Conservation (phyloP, 1,284 basidiomycete species). For the Tausonia pullulans region DNA sequence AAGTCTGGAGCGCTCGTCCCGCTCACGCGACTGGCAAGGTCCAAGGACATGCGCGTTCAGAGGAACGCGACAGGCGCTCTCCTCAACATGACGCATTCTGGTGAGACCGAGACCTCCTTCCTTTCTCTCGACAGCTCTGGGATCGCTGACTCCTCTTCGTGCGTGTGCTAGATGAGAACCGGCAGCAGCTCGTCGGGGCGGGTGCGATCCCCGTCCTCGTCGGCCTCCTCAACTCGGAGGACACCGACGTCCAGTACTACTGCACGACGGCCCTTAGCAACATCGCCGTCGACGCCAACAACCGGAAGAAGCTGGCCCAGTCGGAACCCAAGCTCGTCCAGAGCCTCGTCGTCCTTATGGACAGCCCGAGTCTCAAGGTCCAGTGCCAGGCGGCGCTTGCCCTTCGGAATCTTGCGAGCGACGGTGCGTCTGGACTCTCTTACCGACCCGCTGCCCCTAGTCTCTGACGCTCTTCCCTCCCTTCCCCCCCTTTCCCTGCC, state of each 20-base stretch:
- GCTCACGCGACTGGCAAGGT: slow-evolving; percentile 87
- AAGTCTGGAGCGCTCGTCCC: slow-evolving; percentile 97
- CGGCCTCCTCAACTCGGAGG: slow-evolving; percentile 84
- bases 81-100: slow-evolving; percentile 98
- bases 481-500: neutral
- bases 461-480: neutral
- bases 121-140: neutral
- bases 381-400: slow-evolving; percentile 98
- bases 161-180: slow-evolving; percentile 71
- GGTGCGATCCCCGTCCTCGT: slow-evolving; percentile 98
- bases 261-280: slow-evolving; percentile 98
- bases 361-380: slow-evolving; percentile 93
- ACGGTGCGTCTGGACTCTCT: slow-evolving; percentile 49
- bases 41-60: slow-evolving; percentile 99
- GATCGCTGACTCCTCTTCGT: neutral
- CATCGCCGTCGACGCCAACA: slow-evolving; percentile 87
- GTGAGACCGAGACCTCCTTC: slow-evolving; percentile 38
- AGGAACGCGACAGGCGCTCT: slow-evolving; percentile 96
- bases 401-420: slow-evolving; percentile 89
- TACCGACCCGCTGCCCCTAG: neutral
- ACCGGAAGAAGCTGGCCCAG: slow-evolving; percentile 90
- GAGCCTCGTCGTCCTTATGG: slow-evolving; percentile 92
- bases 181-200: slow-evolving; percentile 96
- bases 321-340: slow-evolving; percentile 91
- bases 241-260: slow-evolving; percentile 99